Evolutionary conservation across 192 early-diverging fungal species (phyloP), one percentile per base, ranked within the genome.

Genomic region (Physocladia obscura): DNA sequence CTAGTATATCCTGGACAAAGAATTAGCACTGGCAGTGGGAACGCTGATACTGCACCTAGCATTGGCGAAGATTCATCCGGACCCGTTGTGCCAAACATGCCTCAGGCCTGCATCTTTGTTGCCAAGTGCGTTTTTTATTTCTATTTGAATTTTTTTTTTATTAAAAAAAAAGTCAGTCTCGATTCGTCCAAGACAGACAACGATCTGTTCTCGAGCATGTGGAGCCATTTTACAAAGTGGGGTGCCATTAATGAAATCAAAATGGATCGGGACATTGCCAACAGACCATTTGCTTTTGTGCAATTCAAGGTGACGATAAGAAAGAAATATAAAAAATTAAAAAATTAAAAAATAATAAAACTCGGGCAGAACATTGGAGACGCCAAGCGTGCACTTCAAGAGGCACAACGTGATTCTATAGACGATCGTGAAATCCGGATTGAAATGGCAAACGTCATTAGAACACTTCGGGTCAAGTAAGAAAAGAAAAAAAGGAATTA

Each of bases 101-200:
- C 69, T 4, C 69, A 61, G 30, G 69, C 69, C 13, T 70, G 69
- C 57, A 47, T 70, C 34, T 70, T 70, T 51, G 57, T 70, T 1
- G 69, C 57, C 8, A 70, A 70, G 57, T 61, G 40, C 27, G 69
- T 61, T 15, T 35, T 15, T 5, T 24, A 11, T 4, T 24, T 8
- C 29, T 3, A 5, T 17, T 11, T 21, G 5, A 35, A 40, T 8
- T 40, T 44, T 37, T 62, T 13, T n/a, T 44, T n/a, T n/a, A n/a
- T n/a, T n/a, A n/a, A n/a, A n/a, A 44, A 44, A 44, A 27, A 27
- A 13, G 13, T 4, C 22, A 62, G 59, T 29, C 54, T 68, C 35
- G 65, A 37, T 21, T 21, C 65, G 4, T 11, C 32, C 15, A 68
- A 68, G 29, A 24, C 34, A 13, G 69, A 70, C 15, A 29, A 47